These are phyloP conservation scores for Favolaschia claudopus DNA, from an alignment of 768 basidiomycete species.

Conservation along the genomic window DNA sequence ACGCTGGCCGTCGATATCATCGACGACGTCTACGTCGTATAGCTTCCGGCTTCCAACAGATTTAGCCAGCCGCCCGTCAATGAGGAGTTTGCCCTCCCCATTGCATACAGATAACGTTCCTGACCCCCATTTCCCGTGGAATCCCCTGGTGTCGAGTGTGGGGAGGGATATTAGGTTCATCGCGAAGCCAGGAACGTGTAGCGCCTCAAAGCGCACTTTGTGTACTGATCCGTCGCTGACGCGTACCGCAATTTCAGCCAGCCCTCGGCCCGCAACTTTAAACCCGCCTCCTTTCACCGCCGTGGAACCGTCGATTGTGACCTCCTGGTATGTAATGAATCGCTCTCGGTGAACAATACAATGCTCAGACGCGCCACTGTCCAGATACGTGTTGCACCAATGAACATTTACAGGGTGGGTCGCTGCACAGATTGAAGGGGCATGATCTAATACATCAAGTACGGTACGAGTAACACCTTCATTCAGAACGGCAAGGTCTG, in stretches of 20 bases:
- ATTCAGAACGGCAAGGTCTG: not conserved
- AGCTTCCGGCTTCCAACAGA: slow-evolving; percentile 1
- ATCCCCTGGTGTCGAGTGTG: not conserved
- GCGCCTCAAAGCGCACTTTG: not conserved
- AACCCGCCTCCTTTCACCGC: not conserved
- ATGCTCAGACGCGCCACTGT: slow-evolving; percentile 5
- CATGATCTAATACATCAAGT: not conserved
- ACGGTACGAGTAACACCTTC: not conserved
- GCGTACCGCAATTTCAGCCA: not conserved
- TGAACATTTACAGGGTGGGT: not conserved
- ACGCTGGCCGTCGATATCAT: not conserved
- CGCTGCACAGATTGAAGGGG: not conserved
- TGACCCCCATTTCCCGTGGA: not conserved
- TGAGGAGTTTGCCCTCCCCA: not conserved
- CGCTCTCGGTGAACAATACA: not conserved
- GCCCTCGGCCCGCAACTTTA: not conserved
- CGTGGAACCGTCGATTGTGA: not conserved
- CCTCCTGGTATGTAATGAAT: not conserved
- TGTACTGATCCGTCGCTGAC: not conserved
- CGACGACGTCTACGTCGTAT: not conserved
- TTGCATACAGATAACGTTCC: not conserved
- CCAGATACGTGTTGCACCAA: not conserved
- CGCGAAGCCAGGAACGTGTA: not conserved
- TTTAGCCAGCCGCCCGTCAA: not conserved
- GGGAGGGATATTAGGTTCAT: slow-evolving; percentile 9